Conservation (phyloP, 2,329 filamentous ascomycete genomes). For the Calonectria multiphialidica region DNA sequence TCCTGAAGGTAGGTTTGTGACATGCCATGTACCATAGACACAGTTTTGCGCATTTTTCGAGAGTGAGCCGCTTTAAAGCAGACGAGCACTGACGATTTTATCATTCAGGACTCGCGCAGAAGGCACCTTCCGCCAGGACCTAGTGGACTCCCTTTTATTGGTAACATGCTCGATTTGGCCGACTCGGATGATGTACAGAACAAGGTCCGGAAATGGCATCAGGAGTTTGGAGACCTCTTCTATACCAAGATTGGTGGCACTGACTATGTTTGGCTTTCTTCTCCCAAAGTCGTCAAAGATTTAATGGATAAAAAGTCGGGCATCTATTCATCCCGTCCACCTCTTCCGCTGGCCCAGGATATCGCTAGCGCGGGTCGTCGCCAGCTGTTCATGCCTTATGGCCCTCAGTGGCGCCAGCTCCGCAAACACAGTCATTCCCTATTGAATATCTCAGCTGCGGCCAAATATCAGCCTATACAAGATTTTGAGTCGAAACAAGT, state of each 20-base stretch:
- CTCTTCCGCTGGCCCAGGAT: conserved; percentile 24
- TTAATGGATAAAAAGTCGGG: conserved; percentile 30
- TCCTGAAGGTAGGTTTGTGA: no score
- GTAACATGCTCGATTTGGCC: conserved; percentile 18
- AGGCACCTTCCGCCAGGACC: no score
- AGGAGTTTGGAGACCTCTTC: conserved; percentile 22
- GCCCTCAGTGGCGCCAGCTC: conserved; percentile 20
- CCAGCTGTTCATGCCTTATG: conserved; percentile 29
- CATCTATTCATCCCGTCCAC: conserved; percentile 27
- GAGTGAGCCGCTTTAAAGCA: no score
- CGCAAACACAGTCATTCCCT: conserved; percentile 28
- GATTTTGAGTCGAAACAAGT: conserved; percentile 36
- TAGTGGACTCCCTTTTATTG: background rate
- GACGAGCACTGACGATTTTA: no score
- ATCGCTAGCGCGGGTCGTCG: conserved; percentile 23
- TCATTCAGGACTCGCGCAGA: no score
- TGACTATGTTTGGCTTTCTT: conserved; percentile 30
- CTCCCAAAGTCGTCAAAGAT: conserved; percentile 28
- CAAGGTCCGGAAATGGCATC: conserved; percentile 24
- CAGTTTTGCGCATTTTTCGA: no score
- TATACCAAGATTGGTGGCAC: conserved; percentile 31
- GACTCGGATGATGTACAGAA: conserved; percentile 19
- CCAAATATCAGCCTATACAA: conserved; percentile 33
- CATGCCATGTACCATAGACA: no score
- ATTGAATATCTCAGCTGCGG: conserved; percentile 27